Evolutionary conservation across 768 basidiomycete species (phyloP).

Genomic region (Mycena sanguinolenta): DNA sequence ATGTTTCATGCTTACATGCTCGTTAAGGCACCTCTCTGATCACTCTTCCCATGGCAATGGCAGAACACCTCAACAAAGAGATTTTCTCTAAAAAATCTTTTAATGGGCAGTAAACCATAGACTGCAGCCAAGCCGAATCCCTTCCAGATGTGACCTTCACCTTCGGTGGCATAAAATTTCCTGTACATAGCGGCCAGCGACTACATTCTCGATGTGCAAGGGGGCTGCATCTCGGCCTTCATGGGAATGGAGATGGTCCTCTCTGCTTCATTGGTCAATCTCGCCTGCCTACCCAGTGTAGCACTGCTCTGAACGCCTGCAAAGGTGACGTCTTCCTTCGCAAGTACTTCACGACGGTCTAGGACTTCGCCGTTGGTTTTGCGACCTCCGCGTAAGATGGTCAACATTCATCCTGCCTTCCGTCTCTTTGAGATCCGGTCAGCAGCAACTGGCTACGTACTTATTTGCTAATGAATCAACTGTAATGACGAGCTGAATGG

Average conservation of each 20-base stretch:
- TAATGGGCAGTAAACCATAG: constrained; percentile 96
- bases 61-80: constrained; percentile 96
- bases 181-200: constrained; percentile 85
- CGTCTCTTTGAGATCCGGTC: no score
- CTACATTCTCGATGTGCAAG: constrained; percentile 91
- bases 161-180: constrained; percentile 85
- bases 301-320: constrained; percentile 7
- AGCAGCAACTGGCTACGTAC: no score
- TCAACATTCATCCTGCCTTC: no score
- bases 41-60: constrained; percentile 92
- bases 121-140: constrained; percentile 85
- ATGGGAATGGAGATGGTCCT: constrained; percentile 87
- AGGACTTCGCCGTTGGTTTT: constrained; percentile 90
- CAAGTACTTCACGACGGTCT: constrained; percentile 93
- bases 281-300: constrained; percentile 32
- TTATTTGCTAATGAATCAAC: no score
- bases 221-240: constrained; percentile 95
- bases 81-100: constrained; percentile 95
- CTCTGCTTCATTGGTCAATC: constrained; percentile 86
- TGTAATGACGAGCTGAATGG: no score
- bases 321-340: constrained; percentile 92
- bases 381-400: constrained; percentile 56
- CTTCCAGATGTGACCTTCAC: constrained; percentile 89
- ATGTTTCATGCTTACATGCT: neutral
- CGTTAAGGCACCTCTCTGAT: constrained; percentile 87